These are phyloP conservation scores for Thalia dealbata DNA, from an alignment of 176 grass and related monocot species.

Conservation along the genomic window DNA sequence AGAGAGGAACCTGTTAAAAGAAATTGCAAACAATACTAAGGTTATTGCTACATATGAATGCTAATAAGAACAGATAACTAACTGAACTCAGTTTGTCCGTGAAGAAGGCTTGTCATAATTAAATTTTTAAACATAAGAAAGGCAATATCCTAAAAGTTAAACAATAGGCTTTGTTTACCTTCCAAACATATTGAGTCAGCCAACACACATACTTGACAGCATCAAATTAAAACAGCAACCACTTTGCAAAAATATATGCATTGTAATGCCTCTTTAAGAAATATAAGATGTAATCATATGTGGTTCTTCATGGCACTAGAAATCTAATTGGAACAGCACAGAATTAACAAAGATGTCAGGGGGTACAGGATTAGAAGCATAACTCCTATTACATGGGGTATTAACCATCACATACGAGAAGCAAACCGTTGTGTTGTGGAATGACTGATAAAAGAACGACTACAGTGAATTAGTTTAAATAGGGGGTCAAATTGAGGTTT, in stretches of 20 bases:
- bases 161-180: no score
- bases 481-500: no score
- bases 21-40: background rate
- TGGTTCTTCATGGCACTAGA: background rate
- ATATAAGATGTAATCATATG: background rate
- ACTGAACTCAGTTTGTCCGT: no score
- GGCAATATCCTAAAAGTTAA: no score
- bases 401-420: no score
- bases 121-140: no score
- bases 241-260: background rate
- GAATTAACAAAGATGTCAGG: background rate
- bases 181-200: no score
- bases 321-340: background rate
- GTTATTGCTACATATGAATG: no score
- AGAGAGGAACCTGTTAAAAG: slow-evolving; percentile 51
- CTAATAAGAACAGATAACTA: no score
- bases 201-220: background rate
- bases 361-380: background rate
- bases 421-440: background rate
- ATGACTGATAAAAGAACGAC: background rate
- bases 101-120: no score
- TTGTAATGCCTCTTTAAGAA: background rate
- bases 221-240: background rate
- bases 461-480: no score
- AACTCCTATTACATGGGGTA: no score